Base-by-base conservation (phyloP, 495 filamentous ascomycete genomes). In the Delitschia confertaspora region DNA sequence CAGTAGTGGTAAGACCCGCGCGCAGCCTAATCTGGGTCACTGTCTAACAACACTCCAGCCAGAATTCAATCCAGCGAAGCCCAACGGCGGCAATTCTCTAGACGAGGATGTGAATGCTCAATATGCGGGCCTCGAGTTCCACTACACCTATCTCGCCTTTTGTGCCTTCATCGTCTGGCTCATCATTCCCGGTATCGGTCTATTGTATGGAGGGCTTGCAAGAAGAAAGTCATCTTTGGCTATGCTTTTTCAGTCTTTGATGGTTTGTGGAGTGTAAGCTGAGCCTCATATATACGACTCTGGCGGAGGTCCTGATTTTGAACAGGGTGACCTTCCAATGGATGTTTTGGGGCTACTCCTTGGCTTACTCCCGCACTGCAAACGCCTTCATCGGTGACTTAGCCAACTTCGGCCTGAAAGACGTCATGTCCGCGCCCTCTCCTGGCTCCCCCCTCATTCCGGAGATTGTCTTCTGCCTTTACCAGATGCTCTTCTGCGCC, bases 301-400 rank as follows among this genome's bases (percentile, higher is more conserved):
- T n/a, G 4, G 16, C 25, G 2, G n/a, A 23, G 21, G 6, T 16
- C 25, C n/a, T 7, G 4, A 31, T 34, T 37, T 33, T 4, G 5
- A 3, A 6, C 32, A 55, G 54, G 11, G 65, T 59, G 3, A 71
- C 69, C 11, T 71, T 74, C 38, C 69, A 74, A 60, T 75, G 72
- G 71, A 69, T 74, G 38, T 74, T 76, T 53, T 76, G 71, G 70
- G 72, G 74, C 3, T 78, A 76, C 51, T 71, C 71, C 0, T 58
- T 78, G 1, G 64, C 72, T 16, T 77, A 74, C 59, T 65, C 64
- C 2, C 55, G 68, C 23, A 64, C 68, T 38, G 73, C 64, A 6
- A 64, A 67, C n/a, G 60, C 66, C 0, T 76, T 73, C 55, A 75
- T 76, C 24, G 74, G 74, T 16, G 67, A 66, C 18, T 49, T 78